These are phyloP conservation scores for Colletotrichum sp. DNA, from an alignment of 2,329 filamentous ascomycete genomes.

Conservation along the genomic window DNA sequence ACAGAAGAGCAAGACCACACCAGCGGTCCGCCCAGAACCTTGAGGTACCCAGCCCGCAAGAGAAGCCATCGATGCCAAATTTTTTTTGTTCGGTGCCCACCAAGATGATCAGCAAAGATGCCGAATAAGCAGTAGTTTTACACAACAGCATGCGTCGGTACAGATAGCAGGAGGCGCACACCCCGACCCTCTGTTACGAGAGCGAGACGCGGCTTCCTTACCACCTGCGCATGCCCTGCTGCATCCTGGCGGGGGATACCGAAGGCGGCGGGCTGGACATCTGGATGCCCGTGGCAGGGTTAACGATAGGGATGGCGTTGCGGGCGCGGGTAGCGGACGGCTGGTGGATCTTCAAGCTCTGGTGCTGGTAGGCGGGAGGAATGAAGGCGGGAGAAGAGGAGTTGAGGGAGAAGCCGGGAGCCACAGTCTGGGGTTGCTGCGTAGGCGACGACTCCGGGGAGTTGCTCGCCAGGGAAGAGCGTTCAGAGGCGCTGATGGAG, in stretches of 20 bases:
- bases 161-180: slow-evolving; percentile 39
- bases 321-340: slow-evolving; percentile 86
- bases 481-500: slow-evolving; percentile 92
- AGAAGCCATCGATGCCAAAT: slow-evolving; percentile 47
- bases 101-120: slow-evolving; percentile 48
- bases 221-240: slow-evolving; percentile 61
- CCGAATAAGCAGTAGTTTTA: slow-evolving; percentile 42
- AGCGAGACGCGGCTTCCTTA: slow-evolving; percentile 44
- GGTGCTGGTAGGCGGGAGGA: slow-evolving; percentile 68
- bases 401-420: slow-evolving; percentile 78
- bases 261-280: slow-evolving; percentile 87
- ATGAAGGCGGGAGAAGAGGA: slow-evolving; percentile 70
- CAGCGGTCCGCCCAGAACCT: slow-evolving; percentile 27
- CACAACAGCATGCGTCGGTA: slow-evolving; percentile 40
- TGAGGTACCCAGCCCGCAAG: slow-evolving; percentile 42
- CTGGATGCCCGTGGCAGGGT: slow-evolving; percentile 87
- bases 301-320: slow-evolving; percentile 97
- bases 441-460: slow-evolving; percentile 92
- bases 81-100: slow-evolving; percentile 48
- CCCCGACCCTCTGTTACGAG: slow-evolving; percentile 35
- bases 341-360: slow-evolving; percentile 84
- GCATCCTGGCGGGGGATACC: slow-evolving; percentile 67
- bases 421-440: slow-evolving; percentile 82
- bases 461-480: slow-evolving; percentile 92
- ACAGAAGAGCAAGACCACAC: slow-evolving; percentile 33